Evolutionary conservation across 768 basidiomycete species (phyloP).

Genomic region (Rhizopogon rudus): DNA sequence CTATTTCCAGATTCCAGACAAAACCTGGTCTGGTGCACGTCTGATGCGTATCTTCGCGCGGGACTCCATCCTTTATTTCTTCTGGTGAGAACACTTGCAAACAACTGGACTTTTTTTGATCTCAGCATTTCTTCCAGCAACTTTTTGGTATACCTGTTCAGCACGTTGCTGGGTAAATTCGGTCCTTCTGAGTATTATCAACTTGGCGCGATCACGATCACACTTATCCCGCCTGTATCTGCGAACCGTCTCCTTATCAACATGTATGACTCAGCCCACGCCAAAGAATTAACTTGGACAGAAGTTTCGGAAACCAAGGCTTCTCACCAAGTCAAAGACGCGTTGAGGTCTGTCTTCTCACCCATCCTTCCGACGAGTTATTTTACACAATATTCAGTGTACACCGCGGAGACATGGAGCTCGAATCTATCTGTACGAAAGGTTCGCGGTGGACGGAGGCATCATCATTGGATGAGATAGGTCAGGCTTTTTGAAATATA

Average conservation of each 20-base stretch:
- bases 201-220: neutral
- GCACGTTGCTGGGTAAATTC: neutral
- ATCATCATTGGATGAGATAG: neutral
- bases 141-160: conserved; percentile 1
- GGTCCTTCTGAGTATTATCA: neutral
- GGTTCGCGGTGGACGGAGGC: neutral
- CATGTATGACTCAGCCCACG: neutral
- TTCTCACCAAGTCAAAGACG: neutral
- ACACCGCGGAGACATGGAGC: neutral
- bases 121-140: neutral
- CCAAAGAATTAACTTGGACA: neutral
- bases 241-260: neutral
- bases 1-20: conserved; percentile 1
- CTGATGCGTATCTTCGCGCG: conserved; percentile 1
- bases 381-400: neutral
- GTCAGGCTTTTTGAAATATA: neutral
- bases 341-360: neutral
- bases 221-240: neutral
- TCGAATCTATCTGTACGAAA: neutral
- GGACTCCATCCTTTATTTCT: conserved; percentile 4
- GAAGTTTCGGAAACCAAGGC: no score
- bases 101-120: neutral
- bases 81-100: neutral
- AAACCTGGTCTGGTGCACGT: conserved; percentile 4
- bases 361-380: neutral